These are phyloP conservation scores for Paracoccidioides brasiliensis DNA, from an alignment of 2,329 filamentous ascomycete species.

Conservation along the genomic window DNA sequence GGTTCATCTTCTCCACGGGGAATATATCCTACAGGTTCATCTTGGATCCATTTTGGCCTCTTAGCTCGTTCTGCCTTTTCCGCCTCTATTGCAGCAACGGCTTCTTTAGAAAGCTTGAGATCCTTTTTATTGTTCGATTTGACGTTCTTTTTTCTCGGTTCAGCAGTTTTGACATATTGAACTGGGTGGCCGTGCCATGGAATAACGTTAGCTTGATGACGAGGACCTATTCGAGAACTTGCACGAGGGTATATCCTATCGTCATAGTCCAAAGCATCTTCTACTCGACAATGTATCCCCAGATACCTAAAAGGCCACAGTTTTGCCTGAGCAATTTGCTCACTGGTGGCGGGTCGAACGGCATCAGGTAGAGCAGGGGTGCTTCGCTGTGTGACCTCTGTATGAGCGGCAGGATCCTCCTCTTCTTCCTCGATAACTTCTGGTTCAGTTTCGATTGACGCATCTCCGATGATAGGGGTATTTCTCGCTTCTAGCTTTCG, in stretches of 20 bases:
- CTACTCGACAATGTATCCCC: slow-evolving; percentile 86
- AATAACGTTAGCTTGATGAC: slow-evolving; percentile 76
- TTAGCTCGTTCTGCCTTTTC: slow-evolving; percentile 68
- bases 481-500: slow-evolving; percentile 80
- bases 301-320: slow-evolving; percentile 95
- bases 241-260: slow-evolving; percentile 94
- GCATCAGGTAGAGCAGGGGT: slow-evolving; percentile 38
- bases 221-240: slow-evolving; percentile 78
- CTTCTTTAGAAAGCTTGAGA: slow-evolving; percentile 65
- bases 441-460: slow-evolving; percentile 45
- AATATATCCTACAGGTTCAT: slow-evolving; percentile 77
- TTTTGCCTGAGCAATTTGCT: slow-evolving; percentile 83
- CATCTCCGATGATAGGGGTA: slow-evolving; percentile 56
- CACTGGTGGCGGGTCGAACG: slow-evolving; percentile 53
- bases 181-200: slow-evolving; percentile 79
- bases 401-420: slow-evolving; percentile 50
- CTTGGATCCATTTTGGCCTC: slow-evolving; percentile 84
- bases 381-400: slow-evolving; percentile 27
- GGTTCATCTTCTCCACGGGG: slow-evolving; percentile 67
- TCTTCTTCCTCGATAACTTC: slow-evolving; percentile 59
- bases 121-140: slow-evolving; percentile 60
- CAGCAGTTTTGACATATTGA: slow-evolving; percentile 77
- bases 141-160: slow-evolving; percentile 65
- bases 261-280: slow-evolving; percentile 92
- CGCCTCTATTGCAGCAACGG: slow-evolving; percentile 63